Base-by-base conservation (phyloP, 176 grass and related monocot species). In the Bonia amplexicaulis region DNA sequence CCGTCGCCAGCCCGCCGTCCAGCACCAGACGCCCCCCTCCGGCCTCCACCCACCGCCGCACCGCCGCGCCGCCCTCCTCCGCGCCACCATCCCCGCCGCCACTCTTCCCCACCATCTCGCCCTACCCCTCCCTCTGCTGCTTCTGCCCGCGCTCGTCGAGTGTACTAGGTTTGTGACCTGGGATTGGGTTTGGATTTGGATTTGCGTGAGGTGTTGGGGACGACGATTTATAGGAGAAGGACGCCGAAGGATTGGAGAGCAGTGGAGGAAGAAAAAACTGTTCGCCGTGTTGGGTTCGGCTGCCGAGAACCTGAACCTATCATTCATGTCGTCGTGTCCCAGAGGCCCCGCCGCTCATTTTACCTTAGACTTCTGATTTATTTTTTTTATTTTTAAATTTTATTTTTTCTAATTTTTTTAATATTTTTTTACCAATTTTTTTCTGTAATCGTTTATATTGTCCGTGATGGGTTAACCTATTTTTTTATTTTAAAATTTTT, bases 1-100 rank as follows among this genome's bases (percentile, higher is more conserved):
- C 96, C 46, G 96, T 99, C 66, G 96, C 96, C 48, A 99, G 77
- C 55, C 96, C 96, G 49, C 96, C 96, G 86, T 99, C 96, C 39
- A 99, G 69, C 41, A 99, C 89, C 70, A 99, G 39, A 86, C 90
- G 19, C 69, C 96, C 61, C 33, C 83, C 69, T 81, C 78, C 76
- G 52, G 80, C 75, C 45, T 91, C 85, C 52, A 87, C 61, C 89
- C 85, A 91, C 35, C 73, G 84, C 83, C 92, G 81, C 80, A 93
- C 9, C 25, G 85, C 90, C 11, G 6, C 51, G 42, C 70, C 52
- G 22, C 37, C 61, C 41, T 58, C 66, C 60, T 51, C 60, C 55
- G 4, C 80, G 57, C 76, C 80, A 76, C 87, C 69, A 41, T 8
- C 40, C 40, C 40, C 40, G 40, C 40, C 9, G 3, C 69, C 57